Evolutionary conservation across 2,329 filamentous ascomycete genomes (phyloP), one percentile per base, ranked within the genome.

Genomic region (Didymellaceae sp.): DNA sequence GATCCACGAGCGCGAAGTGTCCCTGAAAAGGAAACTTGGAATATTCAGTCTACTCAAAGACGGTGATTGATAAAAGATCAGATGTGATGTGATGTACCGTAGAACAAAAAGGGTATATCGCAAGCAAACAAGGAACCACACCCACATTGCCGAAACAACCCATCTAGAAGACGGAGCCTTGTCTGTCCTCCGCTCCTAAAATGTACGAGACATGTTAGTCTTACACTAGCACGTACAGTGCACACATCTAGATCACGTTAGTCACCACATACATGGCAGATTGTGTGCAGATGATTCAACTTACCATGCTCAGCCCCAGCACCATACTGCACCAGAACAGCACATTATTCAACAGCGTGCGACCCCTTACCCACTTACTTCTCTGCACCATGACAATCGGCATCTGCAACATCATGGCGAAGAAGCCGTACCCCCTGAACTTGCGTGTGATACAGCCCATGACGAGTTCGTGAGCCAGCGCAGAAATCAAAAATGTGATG

Each of bases 391-490:
- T 85, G n/a, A 97, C 89, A 60, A 97, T 94, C 0, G 94, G 94
- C 61, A 97, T 82, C 79, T 99, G 94, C 55, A 95, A 77, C 94
- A 99, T 97, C 86, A 97, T 94, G 55, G 90, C 89, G 16, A 95
- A 68, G 70, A 97, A 96, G 8, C 93, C 94, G 68, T 97, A 99
- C 10, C 94, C 94, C 28, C 94, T 80, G 35, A 97, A 80, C 78
- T 99, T 97, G 80, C 97, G 93, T 20, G 92, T 97, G 71, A 99
- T 97, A 73, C 93, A 97, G 6, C 89, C 91, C 89, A 99, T 96
- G 65, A 99, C 90, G 49, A 99, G 82, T 74, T 99, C 94, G 70
- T 97, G 94, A 13, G 91, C 91, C 17, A 96, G 70, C 26, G 94
- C 90, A 52, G 87, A 92, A 65, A 97, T 88, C 49, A 97, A 76